Percentiles rank a stretch among this genome's conserved stretches.
Evolutionary conservation across 805 yeast species (phyloP).

Genomic region (Saccharomycopsis sp.): DNA sequence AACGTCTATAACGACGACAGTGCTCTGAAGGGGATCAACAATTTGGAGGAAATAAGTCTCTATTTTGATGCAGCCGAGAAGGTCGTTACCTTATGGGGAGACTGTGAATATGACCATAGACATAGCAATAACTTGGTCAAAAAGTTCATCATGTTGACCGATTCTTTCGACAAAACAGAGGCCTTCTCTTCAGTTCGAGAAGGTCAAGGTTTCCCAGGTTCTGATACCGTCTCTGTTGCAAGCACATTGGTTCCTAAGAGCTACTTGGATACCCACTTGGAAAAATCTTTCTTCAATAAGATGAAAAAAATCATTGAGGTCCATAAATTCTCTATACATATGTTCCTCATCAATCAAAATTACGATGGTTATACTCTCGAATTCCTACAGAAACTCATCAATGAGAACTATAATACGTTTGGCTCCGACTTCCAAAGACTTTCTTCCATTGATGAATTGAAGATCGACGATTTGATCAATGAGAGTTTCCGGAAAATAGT

Average conservation of each 20-base stretch:
- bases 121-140: slow-evolving; percentile 9
- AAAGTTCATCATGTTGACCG: slow-evolving; percentile 15
- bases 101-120: slow-evolving; percentile 7
- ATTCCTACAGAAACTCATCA: slow-evolving; percentile 9
- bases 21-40: slow-evolving; percentile 2
- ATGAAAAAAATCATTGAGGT: slow-evolving; percentile 9
- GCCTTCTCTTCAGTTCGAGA: not conserved
- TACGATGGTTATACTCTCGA: slow-evolving; percentile 8
- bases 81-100: slow-evolving; percentile 19
- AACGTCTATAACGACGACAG: not conserved
- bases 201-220: no score
- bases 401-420: slow-evolving; percentile 12
- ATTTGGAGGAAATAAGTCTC: slow-evolving; percentile 15
- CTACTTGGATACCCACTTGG: slow-evolving; percentile 5
- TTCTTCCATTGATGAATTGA: slow-evolving; percentile 1
- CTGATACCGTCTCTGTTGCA: not conserved
- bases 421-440: slow-evolving; percentile 16
- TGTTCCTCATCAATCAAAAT: slow-evolving; percentile 3
- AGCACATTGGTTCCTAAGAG: not conserved
- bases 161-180: slow-evolving; percentile 4
- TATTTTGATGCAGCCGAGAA: slow-evolving; percentile 16
- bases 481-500: slow-evolving; percentile 11
- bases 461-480: slow-evolving; percentile 3
- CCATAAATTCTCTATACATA: slow-evolving; percentile 13
- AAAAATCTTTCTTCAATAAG: not conserved